Conservation (phyloP, 1,139 yeast species). For the Fermentozyma sake region DNA sequence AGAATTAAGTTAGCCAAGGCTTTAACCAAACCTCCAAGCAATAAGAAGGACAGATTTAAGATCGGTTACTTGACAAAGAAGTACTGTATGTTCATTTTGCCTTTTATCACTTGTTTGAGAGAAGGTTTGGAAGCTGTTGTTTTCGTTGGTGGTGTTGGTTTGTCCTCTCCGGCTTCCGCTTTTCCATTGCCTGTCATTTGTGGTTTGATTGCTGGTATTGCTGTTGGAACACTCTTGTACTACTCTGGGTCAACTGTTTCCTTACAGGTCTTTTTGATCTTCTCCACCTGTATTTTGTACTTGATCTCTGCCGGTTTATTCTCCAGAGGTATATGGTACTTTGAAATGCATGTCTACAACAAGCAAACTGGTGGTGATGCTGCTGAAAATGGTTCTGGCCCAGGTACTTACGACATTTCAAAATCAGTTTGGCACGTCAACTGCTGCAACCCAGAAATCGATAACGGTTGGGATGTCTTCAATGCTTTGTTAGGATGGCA, state of each 20-base stretch:
- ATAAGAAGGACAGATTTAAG: conserved; percentile 27
- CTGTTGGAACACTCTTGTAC: conserved; percentile 65
- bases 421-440: conserved; percentile 88
- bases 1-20: conserved; percentile 83
- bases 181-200: conserved; percentile 81
- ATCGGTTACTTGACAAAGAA: conserved; percentile 45
- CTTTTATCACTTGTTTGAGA: conserved; percentile 78
- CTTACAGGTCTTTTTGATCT: conserved; percentile 72
- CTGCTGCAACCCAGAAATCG: conserved; percentile 87
- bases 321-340: conserved; percentile 87
- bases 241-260: conserved; percentile 74
- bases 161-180: conserved; percentile 68
- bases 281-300: conserved; percentile 78
- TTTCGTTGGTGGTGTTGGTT: conserved; percentile 86
- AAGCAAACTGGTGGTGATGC: conserved; percentile 81
- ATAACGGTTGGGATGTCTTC: conserved; percentile 92
- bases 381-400: conserved; percentile 83
- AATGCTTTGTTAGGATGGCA: conserved; percentile 88
- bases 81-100: conserved; percentile 74
- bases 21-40: conserved; percentile 41
- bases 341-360: conserved; percentile 63
- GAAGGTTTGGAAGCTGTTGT: conserved; percentile 93
- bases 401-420: conserved; percentile 80
- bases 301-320: conserved; percentile 84
- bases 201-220: conserved; percentile 71